These are phyloP conservation scores for Fusarium piperis DNA, from an alignment of 2,329 filamentous ascomycete genomes.

Conservation along the genomic window DNA sequence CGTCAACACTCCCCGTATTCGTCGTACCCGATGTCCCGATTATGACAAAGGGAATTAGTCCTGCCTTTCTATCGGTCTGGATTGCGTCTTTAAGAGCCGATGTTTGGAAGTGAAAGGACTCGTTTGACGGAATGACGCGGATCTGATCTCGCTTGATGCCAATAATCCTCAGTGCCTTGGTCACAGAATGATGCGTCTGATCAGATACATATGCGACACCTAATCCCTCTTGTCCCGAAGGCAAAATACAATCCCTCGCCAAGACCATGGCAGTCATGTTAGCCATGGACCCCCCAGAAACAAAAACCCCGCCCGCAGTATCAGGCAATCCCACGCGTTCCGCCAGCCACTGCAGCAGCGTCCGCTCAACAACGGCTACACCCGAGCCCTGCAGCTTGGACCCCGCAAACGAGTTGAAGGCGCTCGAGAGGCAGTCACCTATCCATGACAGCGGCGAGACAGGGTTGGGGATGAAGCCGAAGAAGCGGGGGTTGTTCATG, in stretches of 20 bases:
- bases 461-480: not conserved
- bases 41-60: not conserved
- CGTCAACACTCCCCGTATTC: not conserved
- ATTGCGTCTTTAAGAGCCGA: not conserved
- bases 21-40: not conserved
- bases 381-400: not conserved
- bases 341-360: not conserved
- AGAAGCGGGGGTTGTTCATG: not conserved
- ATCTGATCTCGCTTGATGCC: not conserved
- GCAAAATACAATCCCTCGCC: not conserved
- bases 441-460: not conserved
- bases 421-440: not conserved
- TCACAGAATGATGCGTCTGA: not conserved
- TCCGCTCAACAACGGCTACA: not conserved
- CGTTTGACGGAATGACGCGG: not conserved
- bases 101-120: not conserved
- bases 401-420: not conserved
- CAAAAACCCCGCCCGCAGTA: not conserved
- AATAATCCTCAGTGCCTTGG: not conserved
- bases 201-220: not conserved
- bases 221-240: not conserved
- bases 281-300: not conserved
- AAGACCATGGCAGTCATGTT: not conserved
- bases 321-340: not conserved
- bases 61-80: not conserved